Percentiles rank a stretch among this genome's conserved stretches.
Conservation (phyloP, 805 yeast species). For the Metschnikowia kunwiensis region DNA sequence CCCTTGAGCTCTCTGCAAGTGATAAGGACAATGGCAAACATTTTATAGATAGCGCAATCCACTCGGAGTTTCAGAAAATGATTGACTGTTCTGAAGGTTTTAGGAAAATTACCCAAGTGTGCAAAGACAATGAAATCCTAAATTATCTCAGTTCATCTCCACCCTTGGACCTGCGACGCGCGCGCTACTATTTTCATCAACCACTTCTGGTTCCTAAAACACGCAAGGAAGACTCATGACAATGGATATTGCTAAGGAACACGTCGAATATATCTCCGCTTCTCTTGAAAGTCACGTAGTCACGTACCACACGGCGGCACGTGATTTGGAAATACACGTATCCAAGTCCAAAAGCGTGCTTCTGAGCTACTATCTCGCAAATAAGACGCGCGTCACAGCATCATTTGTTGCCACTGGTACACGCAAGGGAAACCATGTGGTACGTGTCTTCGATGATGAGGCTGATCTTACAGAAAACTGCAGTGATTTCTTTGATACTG, state of each 20-base stretch:
- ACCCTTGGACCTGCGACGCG: no score
- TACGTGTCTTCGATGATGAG: slow-evolving; percentile 26
- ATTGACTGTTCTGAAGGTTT: no score
- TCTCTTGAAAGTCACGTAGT: slow-evolving; percentile 20
- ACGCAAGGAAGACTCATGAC: slow-evolving; percentile 21
- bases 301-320: slow-evolving; percentile 42
- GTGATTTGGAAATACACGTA: slow-evolving; percentile 38
- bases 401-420: slow-evolving; percentile 42
- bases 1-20: no score
- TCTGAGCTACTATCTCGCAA: slow-evolving; percentile 34
- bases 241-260: slow-evolving; percentile 28
- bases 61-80: no score
- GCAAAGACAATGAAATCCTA: no score
- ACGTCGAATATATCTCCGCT: slow-evolving; percentile 31
- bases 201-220: no score
- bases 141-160: no score
- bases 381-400: slow-evolving; percentile 36
- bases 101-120: no score
- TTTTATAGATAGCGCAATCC: no score
- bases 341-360: slow-evolving; percentile 39
- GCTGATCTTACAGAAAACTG: slow-evolving; percentile 23
- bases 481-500: slow-evolving; percentile 23
- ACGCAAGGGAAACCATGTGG: slow-evolving; percentile 13
- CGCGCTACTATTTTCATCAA: no score
- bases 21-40: no score